Conservation (phyloP, 2,329 filamentous ascomycete species). For the Beauveria asiatica region DNA sequence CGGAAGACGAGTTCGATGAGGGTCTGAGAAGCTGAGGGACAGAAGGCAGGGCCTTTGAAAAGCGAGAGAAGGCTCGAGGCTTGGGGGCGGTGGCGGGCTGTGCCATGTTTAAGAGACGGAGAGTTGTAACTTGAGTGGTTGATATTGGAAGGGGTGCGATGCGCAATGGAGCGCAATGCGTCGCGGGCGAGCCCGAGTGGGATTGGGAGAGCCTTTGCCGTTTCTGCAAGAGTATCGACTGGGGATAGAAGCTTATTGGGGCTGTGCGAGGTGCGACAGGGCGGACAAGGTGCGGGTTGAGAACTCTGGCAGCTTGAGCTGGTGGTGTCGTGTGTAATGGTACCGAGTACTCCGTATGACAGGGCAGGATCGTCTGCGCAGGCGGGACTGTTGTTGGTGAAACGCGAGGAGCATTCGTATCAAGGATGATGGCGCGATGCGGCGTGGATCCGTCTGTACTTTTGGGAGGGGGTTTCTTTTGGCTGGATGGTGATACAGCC, state of each 20-base stretch:
- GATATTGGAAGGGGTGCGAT: background rate
- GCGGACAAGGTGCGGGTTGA: background rate
- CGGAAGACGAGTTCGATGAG: background rate
- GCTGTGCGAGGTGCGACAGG: background rate
- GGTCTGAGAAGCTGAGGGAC: slow-evolving; percentile 26
- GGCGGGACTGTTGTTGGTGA: background rate
- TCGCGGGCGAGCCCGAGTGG: background rate
- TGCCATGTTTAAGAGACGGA: slow-evolving; percentile 9
- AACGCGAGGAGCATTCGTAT: background rate
- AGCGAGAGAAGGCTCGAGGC: slow-evolving; percentile 41
- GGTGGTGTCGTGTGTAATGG: background rate
- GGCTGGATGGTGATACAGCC: background rate
- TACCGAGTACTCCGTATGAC: background rate
- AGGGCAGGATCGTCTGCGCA: background rate
- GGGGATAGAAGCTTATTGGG: background rate
- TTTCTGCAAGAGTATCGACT: background rate
- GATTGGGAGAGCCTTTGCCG: background rate
- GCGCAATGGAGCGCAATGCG: background rate
- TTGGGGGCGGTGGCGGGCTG: slow-evolving; percentile 19
- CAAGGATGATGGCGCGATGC: background rate
- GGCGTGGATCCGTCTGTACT: background rate
- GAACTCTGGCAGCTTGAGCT: background rate
- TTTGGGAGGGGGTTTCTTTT: background rate
- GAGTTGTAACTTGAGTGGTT: background rate
- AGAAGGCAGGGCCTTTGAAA: slow-evolving; percentile 49